Evolutionary conservation across 108 stramenopile species (phyloP).

Genomic region (Epipyxis sp.): DNA sequence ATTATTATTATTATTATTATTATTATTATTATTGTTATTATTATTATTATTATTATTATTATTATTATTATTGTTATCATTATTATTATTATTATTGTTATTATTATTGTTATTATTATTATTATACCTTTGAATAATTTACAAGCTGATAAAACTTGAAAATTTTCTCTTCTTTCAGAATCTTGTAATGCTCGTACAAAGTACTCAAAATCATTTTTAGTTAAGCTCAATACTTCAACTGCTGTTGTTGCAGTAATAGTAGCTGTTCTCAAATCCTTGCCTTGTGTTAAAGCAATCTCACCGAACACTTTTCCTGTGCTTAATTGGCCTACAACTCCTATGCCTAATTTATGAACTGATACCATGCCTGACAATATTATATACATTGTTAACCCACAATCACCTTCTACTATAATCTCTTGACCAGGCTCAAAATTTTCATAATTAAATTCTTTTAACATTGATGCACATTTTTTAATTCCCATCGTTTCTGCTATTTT

Average conservation of each 20-base stretch:
- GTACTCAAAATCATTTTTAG: conserved; percentile 16
- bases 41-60: conserved; percentile 24
- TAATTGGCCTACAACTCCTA: conserved; percentile 14
- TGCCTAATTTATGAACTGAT: neutral
- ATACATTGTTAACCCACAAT: conserved; percentile 19
- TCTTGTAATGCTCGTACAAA: conserved; percentile 15
- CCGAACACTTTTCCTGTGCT: conserved; percentile 26
- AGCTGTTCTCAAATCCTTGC: conserved; percentile 27
- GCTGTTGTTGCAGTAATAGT: conserved; percentile 4
- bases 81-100: conserved; percentile 14
- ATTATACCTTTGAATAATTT: conserved; percentile 38
- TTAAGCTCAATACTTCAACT: conserved; percentile 17
- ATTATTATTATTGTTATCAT: neutral
- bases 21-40: neutral
- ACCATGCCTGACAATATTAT: conserved; percentile 15
- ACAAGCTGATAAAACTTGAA: conserved; percentile 3
- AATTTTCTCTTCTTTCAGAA: conserved; percentile 21
- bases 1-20: neutral
- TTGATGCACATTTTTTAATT: conserved; percentile 17
- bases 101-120: conserved; percentile 4
- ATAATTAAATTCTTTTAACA: conserved; percentile 27
- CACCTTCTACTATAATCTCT: conserved; percentile 24
- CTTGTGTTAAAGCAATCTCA: conserved; percentile 30
- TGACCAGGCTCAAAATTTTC: neutral
- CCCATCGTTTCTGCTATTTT: neutral